A percentile compares a stretch with the other conserved stretches of the same genome.
phyloP scores from a whole-genome alignment of 2,329 filamentous ascomycete genomes.

The Aspergillus eucalypticola region DNA sequence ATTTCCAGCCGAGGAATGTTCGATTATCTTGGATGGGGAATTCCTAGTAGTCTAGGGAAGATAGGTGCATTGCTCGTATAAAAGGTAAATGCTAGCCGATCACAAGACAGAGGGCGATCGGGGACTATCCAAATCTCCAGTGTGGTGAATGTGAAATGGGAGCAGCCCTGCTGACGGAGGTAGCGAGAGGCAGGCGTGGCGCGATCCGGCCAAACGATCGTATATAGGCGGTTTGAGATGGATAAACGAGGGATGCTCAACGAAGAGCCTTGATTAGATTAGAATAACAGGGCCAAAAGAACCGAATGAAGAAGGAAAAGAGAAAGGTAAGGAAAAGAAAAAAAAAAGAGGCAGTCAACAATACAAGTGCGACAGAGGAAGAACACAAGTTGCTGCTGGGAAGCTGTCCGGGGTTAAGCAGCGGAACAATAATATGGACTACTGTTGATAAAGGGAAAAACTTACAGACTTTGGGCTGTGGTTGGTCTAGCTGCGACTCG shows the following conservation, averaged over 20 bases:
- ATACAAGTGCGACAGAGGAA: background rate
- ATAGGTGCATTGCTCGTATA: constrained; percentile 17
- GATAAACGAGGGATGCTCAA: constrained; percentile 8
- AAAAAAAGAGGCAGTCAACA: background rate
- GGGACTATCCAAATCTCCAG: background rate
- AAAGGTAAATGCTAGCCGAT: constrained; percentile 2
- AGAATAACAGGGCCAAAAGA: background rate
- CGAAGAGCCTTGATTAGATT: background rate
- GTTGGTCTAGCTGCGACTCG: background rate
- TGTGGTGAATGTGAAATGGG: constrained; percentile 1
- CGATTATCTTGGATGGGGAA: constrained; percentile 11
- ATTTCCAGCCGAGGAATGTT: constrained; percentile 14
- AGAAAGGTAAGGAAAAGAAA: background rate
- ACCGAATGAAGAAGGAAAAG: background rate
- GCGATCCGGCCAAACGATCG: constrained; percentile 9
- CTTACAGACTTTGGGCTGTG: background rate
- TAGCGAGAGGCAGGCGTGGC: constrained; percentile 16
- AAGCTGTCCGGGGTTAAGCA: constrained; percentile 5
- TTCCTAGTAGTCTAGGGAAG: constrained; percentile 14
- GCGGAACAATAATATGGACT: constrained; percentile 1
- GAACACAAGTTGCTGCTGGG: background rate
- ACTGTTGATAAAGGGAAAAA: constrained; percentile 8
- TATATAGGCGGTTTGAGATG: constrained; percentile 5
- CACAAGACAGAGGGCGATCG: background rate
- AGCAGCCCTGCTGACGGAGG: background rate